A percentile compares a stretch with the other conserved stretches of the same genome.
Conservation (phyloP, 2,329 filamentous ascomycete genomes). For the Alternaria panax region DNA sequence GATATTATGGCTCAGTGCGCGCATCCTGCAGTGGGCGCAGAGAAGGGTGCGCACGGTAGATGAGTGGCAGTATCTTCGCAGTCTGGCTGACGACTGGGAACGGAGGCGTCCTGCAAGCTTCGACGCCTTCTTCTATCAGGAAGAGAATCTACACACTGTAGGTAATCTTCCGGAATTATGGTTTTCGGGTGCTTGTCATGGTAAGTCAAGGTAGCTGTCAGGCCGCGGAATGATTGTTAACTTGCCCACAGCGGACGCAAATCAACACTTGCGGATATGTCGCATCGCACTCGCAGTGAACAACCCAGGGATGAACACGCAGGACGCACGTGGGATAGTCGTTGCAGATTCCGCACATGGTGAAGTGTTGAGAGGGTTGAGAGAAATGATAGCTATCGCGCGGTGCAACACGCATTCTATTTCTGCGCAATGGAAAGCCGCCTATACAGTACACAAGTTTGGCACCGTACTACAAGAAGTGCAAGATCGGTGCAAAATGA, state of each 20-base stretch:
- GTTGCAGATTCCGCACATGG: background rate
- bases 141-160: background rate
- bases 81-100: constrained; percentile 31
- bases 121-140: constrained; percentile 23
- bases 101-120: constrained; percentile 21
- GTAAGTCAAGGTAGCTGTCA: constrained; percentile 10
- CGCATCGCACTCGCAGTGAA: constrained; percentile 20
- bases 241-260: constrained; percentile 19
- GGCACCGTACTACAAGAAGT: constrained; percentile 14
- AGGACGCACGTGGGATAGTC: background rate
- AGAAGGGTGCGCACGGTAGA: constrained; percentile 2
- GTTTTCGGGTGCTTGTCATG: constrained; percentile 23
- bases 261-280: constrained; percentile 27
- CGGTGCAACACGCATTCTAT: constrained; percentile 22
- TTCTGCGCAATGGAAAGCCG: constrained; percentile 18
- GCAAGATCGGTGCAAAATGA: constrained; percentile 19
- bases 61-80: constrained; percentile 19
- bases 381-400: constrained; percentile 26
- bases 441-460: constrained; percentile 24
- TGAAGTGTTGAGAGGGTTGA: constrained; percentile 17
- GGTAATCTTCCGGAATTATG: constrained; percentile 25
- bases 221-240: background rate
- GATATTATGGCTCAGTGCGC: constrained; percentile 28
- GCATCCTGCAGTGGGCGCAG: constrained; percentile 24
- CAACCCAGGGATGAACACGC: constrained; percentile 1